Base-by-base conservation (phyloP, 2,329 filamentous ascomycete species). In the Sphaerulina musiva region DNA sequence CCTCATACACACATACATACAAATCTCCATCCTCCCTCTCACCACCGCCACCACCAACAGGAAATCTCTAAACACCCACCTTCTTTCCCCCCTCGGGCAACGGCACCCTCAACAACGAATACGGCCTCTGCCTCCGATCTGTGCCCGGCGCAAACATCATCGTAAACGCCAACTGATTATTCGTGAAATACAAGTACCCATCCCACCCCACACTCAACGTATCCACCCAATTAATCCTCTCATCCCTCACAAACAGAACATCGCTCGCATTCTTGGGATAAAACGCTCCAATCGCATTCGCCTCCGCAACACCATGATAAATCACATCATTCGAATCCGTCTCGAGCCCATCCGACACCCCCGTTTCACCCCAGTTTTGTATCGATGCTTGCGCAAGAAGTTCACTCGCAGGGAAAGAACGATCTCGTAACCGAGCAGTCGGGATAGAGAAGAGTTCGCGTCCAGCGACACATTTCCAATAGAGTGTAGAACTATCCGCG, bases 181-280 rank as follows among this genome's bases (percentile, higher is more conserved):
- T 73, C 0, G 76, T 80, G 57, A 79, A 80, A 61, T 80, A 80
- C 1, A 79, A 60, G 58, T 78, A 77, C 0, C 77, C 76, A 59
- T 79, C 74, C 3, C 66, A 68, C 1, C 66, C 71, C 3, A 59
- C 53, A n/a, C 55, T 53, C 42, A 62, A 48, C 0, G 76, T 78
- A 65, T 80, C 77, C 0, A 75, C 69, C 76, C 77, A 80, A 23
- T 74, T 76, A 40, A 78, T 71, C 38, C 73, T 63, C 40, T 73
- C 70, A 57, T 76, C 76, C 17, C 77, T 60, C 9, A 78, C 72
- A 48, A 76, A 78, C 0, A 72, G 62, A 39, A 62, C 58, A 14
- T 73, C 69, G 0, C 71, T 74, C 5, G 72, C 75, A 62, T 75
- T 77, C 7, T 52, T 62, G 2, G 75, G 74, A 53, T 76, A 74